Base-by-base conservation (phyloP, 2,329 filamentous ascomycete species). In the Ascomycota sp. region DNA sequence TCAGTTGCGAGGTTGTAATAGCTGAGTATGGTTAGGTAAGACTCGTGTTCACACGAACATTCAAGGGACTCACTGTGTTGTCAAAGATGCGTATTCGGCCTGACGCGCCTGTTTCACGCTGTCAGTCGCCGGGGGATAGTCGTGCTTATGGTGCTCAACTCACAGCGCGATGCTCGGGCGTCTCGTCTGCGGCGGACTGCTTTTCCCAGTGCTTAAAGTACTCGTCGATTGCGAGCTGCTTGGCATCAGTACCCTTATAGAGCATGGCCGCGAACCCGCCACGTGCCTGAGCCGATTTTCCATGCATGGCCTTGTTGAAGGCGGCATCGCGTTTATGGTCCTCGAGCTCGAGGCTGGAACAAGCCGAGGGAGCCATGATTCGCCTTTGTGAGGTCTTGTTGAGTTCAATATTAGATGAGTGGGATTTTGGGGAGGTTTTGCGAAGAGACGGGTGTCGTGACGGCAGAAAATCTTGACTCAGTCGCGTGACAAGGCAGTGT, bases 1-100 rank as follows among this genome's bases (percentile, higher is more conserved):
- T 93, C 85, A 41, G 85, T 94, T n/a, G 81, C 83, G 29, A 93
- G 70, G 58, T 94, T 92, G 63, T 94, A 94, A 66, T 94, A 93
- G 53, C 77, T 83, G 21, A 15, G 25, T 6, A 13, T 23, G 26
- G 43, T 46, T 34, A 48, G 40, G 21, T 20, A 4, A 10, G 7
- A 4, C 3, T 1, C n/a, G 9, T 8, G 13, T 10, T 7, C n/a
- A 4, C 9, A 17, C 17, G 10, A 7, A 6, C 5, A 10, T 21
- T 5, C 9, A 20, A 9, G 7, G n/a, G 9, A 65, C 75, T 43
- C 67, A 89, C 76, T 94, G 83, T 63, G 80, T 74, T 28, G 86
- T 94, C 48, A 95, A 59, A 23, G 82, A 91, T 31, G 85, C 86
- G 54, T 95, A 95, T 58, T 94, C 80, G 35, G 75, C 76, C 46